Conservation (phyloP, 192 early-diverging fungal genomes). For the Podila clonocystis region DNA sequence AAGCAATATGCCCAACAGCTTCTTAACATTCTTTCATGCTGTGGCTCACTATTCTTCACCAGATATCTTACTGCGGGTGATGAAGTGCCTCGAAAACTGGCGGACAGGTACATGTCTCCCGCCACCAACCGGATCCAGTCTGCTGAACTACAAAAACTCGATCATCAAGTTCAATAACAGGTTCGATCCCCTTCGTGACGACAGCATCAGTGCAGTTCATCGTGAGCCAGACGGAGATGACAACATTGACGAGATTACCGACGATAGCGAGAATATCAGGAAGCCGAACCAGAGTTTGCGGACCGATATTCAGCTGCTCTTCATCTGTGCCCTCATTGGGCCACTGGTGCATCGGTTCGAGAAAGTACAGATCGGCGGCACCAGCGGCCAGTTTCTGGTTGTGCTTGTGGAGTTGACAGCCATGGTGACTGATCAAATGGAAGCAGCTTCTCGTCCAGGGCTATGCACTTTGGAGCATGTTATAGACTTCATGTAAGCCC, state of each 20-base stretch:
- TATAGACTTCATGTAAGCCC: constrained; percentile 63
- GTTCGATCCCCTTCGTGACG: constrained; percentile 8
- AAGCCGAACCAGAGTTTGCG: constrained; percentile 44
- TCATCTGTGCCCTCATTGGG: constrained; percentile 75
- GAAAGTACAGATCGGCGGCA: constrained; percentile 56
- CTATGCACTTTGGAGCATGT: constrained; percentile 58
- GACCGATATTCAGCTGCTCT: constrained; percentile 78
- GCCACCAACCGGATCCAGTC: constrained; percentile 18
- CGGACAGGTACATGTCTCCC: constrained; percentile 18
- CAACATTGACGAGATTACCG: background rate
- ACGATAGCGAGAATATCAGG: constrained; percentile 14
- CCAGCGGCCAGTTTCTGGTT: constrained; percentile 53
- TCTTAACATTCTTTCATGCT: constrained; percentile 77
- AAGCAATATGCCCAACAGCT: constrained; percentile 76
- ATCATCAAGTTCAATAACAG: constrained; percentile 15
- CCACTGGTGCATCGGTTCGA: constrained; percentile 79
- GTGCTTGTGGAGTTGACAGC: constrained; percentile 57
- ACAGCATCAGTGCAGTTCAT: constrained; percentile 13
- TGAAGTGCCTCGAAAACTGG: constrained; percentile 56
- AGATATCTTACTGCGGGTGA: constrained; percentile 64
- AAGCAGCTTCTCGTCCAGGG: constrained; percentile 53
- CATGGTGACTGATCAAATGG: constrained; percentile 53
- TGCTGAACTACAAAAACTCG: constrained; percentile 19
- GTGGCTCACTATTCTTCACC: constrained; percentile 78
- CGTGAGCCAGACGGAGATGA: background rate